Evolutionary conservation across 2,329 filamentous ascomycete genomes (phyloP).

Genomic region (Fusarium tupiense): DNA sequence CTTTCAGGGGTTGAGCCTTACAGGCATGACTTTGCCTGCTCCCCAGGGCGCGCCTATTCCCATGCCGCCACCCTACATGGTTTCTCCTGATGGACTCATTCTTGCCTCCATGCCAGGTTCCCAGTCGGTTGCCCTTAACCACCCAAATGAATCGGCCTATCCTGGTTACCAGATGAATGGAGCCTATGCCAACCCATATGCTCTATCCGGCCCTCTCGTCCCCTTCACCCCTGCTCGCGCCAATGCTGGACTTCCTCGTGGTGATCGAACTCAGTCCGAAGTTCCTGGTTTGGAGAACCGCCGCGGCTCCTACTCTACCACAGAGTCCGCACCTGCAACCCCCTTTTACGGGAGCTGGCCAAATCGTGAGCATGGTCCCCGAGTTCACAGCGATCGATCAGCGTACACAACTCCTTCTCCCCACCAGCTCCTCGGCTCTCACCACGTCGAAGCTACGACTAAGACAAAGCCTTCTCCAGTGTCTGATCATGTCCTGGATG

Average conservation of each 20-base stretch:
- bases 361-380: slow-evolving; percentile 67
- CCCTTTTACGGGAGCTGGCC: slow-evolving; percentile 67
- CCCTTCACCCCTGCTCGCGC: slow-evolving; percentile 65
- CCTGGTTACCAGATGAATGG: slow-evolving; percentile 46
- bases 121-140: slow-evolving; percentile 50
- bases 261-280: slow-evolving; percentile 60
- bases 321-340: slow-evolving; percentile 72
- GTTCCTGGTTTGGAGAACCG: slow-evolving; percentile 72
- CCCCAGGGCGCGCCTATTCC: slow-evolving; percentile 46
- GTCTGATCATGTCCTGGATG: slow-evolving; percentile 66
- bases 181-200: slow-evolving; percentile 51
- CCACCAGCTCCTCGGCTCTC: slow-evolving; percentile 60
- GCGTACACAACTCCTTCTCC: slow-evolving; percentile 75
- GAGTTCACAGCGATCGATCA: slow-evolving; percentile 69
- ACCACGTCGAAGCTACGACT: slow-evolving; percentile 52
- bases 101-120: slow-evolving; percentile 49
- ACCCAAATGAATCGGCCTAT: slow-evolving; percentile 49
- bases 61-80: slow-evolving; percentile 50
- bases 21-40: slow-evolving; percentile 48
- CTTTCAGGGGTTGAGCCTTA: slow-evolving; percentile 52
- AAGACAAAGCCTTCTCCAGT: slow-evolving; percentile 55
- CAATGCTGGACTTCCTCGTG: slow-evolving; percentile 55
- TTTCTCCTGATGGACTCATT: slow-evolving; percentile 52
- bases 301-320: slow-evolving; percentile 74
- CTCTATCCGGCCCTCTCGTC: slow-evolving; percentile 52